Evolutionary conservation across 306 rosid genomes (phyloP).

Genomic region (Gastrolobium bilobum): DNA sequence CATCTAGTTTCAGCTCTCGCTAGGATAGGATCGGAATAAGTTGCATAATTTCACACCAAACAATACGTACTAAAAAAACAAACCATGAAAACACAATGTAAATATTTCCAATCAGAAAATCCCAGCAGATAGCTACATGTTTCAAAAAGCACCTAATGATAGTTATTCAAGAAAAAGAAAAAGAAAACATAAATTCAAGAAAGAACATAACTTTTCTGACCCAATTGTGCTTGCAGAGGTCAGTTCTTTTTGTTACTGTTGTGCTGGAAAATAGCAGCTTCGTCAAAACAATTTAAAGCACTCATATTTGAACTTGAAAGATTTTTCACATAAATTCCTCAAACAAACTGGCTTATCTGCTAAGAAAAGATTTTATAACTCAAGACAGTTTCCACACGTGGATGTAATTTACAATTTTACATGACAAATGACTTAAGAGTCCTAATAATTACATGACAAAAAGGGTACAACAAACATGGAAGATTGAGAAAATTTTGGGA

Average conservation of each 20-base stretch:
- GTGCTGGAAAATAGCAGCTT: slow-evolving; percentile 38
- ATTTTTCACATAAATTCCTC: slow-evolving; percentile 22
- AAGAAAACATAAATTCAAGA: neutral
- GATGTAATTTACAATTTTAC: slow-evolving; percentile 47
- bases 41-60: neutral
- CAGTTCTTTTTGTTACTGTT: slow-evolving; percentile 15
- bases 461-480: neutral
- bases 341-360: slow-evolving; percentile 39
- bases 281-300: slow-evolving; percentile 19
- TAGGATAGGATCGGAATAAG: neutral
- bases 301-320: neutral
- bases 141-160: too few relatives aligned
- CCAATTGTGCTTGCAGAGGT: neutral
- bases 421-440: neutral
- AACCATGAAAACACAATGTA: neutral
- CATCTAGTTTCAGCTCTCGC: neutral
- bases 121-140: neutral
- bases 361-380: slow-evolving; percentile 28
- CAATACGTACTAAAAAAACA: neutral
- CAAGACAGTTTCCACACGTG: slow-evolving; percentile 9
- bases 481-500: neutral
- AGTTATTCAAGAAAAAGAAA: too few relatives aligned
- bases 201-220: neutral
- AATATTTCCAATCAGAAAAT: neutral
- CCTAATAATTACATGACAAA: neutral